These are phyloP conservation scores for Chaetothyriales sp. DNA, from an alignment of 2,329 filamentous ascomycete species.

Conservation along the genomic window DNA sequence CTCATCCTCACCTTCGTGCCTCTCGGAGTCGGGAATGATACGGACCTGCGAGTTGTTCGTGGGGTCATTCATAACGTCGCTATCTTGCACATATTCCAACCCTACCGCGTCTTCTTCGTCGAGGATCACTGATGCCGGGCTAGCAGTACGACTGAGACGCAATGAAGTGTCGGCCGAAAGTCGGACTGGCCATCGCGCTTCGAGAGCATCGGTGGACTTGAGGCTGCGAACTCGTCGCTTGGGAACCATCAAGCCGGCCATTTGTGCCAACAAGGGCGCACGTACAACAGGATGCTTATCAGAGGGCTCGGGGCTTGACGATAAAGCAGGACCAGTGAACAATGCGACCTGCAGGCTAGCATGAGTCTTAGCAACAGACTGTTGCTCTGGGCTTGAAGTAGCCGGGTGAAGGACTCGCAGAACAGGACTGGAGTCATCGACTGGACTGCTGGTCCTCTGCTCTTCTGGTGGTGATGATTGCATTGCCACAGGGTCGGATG, in stretches of 20 bases:
- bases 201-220: constrained; percentile 22
- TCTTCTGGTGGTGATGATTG: background rate
- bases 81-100: constrained; percentile 12
- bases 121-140: constrained; percentile 6
- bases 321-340: constrained; percentile 17
- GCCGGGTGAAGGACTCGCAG: constrained; percentile 8
- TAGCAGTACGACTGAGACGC: constrained; percentile 20
- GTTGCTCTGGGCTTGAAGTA: constrained; percentile 8
- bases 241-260: constrained; percentile 22
- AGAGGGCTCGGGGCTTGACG: constrained; percentile 2
- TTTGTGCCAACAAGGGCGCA: constrained; percentile 28
- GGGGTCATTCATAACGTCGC: constrained; percentile 12
- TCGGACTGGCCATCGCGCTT: constrained; percentile 28
- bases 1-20: constrained; percentile 17
- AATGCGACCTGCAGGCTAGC: constrained; percentile 27
- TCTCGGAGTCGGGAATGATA: constrained; percentile 10
- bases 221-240: constrained; percentile 21
- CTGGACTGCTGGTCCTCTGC: background rate
- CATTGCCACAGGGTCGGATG: background rate
- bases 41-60: constrained; percentile 13
- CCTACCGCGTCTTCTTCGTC: constrained; percentile 7
- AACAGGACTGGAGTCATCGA: constrained; percentile 14
- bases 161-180: constrained; percentile 32
- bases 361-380: constrained; percentile 15
- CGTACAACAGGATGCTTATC: constrained; percentile 21